Base-by-base conservation (phyloP, 768 basidiomycete species). In the Hypsizygus marmoreus region DNA sequence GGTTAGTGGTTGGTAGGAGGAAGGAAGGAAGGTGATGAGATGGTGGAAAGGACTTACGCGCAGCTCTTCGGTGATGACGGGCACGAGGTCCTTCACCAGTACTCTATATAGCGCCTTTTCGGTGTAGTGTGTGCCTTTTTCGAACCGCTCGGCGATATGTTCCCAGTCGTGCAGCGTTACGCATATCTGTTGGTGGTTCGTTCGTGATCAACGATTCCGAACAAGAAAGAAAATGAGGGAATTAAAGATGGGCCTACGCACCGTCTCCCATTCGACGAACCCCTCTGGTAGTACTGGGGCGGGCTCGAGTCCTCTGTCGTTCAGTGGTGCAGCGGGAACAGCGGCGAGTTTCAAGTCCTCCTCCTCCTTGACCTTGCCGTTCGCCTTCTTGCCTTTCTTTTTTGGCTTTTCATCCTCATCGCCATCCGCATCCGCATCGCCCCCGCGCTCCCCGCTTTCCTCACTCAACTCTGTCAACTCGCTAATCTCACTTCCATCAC, bases 241-340 rank as follows among this genome's bases (percentile, higher is more conserved):
- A 20, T 11, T 16, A 5, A 12, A 14, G 22, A 19, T 6, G 17
- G 29, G 28, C 20, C 8, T 40, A 25, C 82, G 57, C 48, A 92
- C 94, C 57, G 88, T 88, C 71, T 95, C 91, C 94, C 95, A 97
- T 65, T 95, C 93, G 30, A 91, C 63, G 56, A 89, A 89, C 37
- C 76, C 77, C 1, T 71, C 70, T 4, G 75, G 76, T 16, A 67
- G 43, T 7, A 52, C 57, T n/a, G 56, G 58, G 26, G 48, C 38
- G 24, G 42, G 48, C 31, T 58, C 64, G 12, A 49, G 55, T 16
- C 59, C 58, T 41, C 37, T 37, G 23, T 50, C 29, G 17, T 50
- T 45, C 19, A 29, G 14, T 24, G 45, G 45, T 30, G n/a, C 49
- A 14, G 41, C 44, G 14, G 47, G 20, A 28, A 17, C 29, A 17